Conservation (phyloP, 202 grass and related monocot genomes). For the Zizania palustris region DNA sequence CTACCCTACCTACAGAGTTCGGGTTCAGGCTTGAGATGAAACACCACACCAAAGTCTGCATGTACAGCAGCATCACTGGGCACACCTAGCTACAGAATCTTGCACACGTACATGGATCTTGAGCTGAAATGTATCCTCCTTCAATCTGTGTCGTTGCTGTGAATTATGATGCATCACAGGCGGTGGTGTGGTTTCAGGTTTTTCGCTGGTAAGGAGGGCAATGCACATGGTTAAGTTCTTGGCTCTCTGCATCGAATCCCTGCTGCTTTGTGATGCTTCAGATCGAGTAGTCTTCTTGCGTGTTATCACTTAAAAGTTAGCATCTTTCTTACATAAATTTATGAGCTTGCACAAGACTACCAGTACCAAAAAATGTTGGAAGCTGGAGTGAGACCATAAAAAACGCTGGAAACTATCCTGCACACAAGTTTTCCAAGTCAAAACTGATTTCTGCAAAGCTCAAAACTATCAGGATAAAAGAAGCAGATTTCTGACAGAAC, state of each 20-base stretch:
- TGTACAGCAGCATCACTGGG: not conserved
- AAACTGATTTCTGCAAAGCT: not conserved
- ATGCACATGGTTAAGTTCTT: constrained; percentile 16
- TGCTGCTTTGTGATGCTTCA: constrained; percentile 14
- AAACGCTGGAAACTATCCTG: not conserved
- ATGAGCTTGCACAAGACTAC: not conserved
- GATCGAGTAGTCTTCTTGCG: constrained; percentile 12
- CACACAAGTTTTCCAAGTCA: not conserved
- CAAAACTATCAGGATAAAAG: not conserved
- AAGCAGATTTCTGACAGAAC: not conserved
- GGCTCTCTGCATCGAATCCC: constrained; percentile 2
- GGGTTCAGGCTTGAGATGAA: too few species aligned
- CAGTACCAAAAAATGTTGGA: not conserved
- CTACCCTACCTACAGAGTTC: not conserved
- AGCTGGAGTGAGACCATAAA: too few species aligned
- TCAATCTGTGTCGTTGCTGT: not conserved
- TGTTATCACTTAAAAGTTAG: too few species aligned
- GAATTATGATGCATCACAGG: not conserved
- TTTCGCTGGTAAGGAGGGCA: not conserved
- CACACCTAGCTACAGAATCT: not conserved
- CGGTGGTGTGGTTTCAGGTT: not conserved
- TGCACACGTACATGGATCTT: not conserved
- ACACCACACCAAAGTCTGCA: not conserved
- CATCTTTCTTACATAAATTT: not conserved
- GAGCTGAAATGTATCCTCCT: not conserved